Evolutionary conservation across 164 flowering plant genomes (phyloP), one percentile per base, ranked within the genome.

Genomic region (Malania oleifera): DNA sequence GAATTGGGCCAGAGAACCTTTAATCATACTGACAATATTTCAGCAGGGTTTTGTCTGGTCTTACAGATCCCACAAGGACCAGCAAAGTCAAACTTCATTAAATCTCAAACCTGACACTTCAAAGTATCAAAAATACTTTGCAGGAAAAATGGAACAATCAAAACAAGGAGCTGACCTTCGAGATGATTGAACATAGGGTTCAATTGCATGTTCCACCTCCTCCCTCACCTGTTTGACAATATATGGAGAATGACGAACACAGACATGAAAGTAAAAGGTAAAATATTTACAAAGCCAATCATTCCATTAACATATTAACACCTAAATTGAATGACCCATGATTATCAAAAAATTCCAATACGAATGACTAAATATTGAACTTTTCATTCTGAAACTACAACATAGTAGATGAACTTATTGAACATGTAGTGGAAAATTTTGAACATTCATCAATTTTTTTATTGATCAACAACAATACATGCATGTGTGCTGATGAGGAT

Each of bases 201-300:
- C 52, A 23, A 80, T 19, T 13, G 23, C 67, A 45, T 56, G 71
- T 44, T 83, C 80, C 52, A 80, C 68, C 68, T 70, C 87, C 69
- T 86, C 82, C 28, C 77, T 71, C 62, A 83, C 82, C 92, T 86
- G 62, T 52, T 29, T 15, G 60, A 60, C 46, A 61, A 34, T 53
- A 62, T 35, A 58, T 5, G 23, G 19, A 18, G 46, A 27, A 48
- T 13, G 52, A 14, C 61, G 18, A 39, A 26, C 19, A 43, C 27
- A 55, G 23, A 48, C 18, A 48, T 27, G 3, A 44, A 44, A 44
- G 13, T 22, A 39, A 20, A 20, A 20, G 57, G 29, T 52, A 3
- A 51, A 25, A 56, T 31, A 41, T 56, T 40, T 37, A 1, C 8
- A 52, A 22, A n/a, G 37, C 14, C 19, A 52, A 5, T 28, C 20